A percentile compares a stretch with the other conserved stretches of the same genome.
Evolutionary conservation across 1,284 basidiomycete genomes (phyloP).

Genomic region (Ustilago trichophora): DNA sequence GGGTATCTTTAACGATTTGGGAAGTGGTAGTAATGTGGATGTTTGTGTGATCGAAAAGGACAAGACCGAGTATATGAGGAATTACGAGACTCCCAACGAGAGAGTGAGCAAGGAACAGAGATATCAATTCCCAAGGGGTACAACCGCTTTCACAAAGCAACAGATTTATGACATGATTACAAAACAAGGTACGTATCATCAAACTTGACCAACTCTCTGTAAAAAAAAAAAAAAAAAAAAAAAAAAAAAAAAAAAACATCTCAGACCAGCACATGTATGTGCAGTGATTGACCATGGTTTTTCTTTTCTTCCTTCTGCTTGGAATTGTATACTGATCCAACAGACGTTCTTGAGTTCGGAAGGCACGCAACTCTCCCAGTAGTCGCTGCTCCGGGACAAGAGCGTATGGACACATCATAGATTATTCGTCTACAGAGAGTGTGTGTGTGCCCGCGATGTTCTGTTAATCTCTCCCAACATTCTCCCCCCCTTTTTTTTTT

Average conservation of each 20-base stretch:
- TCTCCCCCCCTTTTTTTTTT: too few relatives aligned
- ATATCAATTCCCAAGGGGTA: constrained; percentile 75
- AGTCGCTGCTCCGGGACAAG: constrained; percentile 22
- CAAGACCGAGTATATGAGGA: constrained; percentile 61
- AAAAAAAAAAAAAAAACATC: too few relatives aligned
- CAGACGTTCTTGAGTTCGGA: constrained; percentile 53
- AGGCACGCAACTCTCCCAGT: constrained; percentile 16
- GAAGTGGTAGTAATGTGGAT: constrained; percentile 96
- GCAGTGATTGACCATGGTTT: too few relatives aligned
- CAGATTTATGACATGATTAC: constrained; percentile 62
- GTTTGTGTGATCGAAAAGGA: constrained; percentile 80
- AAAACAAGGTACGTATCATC: constrained; percentile 71
- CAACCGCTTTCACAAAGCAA: constrained; percentile 71
- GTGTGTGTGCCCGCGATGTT: too few relatives aligned
- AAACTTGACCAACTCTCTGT: too few relatives aligned
- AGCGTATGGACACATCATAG: constrained; percentile 52
- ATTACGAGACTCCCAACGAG: constrained; percentile 63
- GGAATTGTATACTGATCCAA: too few relatives aligned
- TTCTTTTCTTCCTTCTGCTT: background rate
- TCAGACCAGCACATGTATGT: too few relatives aligned
- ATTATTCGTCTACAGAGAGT: too few relatives aligned
- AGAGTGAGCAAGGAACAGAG: constrained; percentile 61
- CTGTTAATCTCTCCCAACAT: too few relatives aligned
- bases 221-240: too few relatives aligned
- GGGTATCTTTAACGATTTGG: constrained; percentile 99